Evolutionary conservation across 805 yeast species (phyloP).

Genomic region (Lipomyces spencermartinsiae): DNA sequence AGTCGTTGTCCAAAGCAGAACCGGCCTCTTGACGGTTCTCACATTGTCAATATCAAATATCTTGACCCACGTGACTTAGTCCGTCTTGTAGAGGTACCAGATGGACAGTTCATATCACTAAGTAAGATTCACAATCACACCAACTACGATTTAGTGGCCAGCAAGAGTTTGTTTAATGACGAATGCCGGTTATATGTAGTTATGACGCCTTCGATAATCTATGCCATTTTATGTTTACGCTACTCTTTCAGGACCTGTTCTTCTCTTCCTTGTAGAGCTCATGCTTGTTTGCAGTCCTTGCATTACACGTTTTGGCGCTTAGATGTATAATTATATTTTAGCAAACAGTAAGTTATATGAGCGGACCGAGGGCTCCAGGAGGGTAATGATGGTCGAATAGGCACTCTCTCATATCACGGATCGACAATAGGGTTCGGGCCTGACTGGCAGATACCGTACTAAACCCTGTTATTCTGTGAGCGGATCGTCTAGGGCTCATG

Average conservation of each 20-base stretch:
- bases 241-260: neutral
- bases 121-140: neutral
- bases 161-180: neutral
- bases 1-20: neutral
- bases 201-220: neutral
- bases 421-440: no score
- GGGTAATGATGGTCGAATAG: neutral
- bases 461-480: neutral
- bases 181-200: neutral
- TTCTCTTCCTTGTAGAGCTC: neutral
- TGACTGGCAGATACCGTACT: no score
- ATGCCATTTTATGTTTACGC: neutral
- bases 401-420: no score
- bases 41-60: neutral
- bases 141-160: neutral
- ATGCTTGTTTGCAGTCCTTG: neutral
- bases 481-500: no score
- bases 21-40: neutral
- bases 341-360: neutral
- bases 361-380: neutral
- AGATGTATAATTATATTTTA: neutral
- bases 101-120: neutral
- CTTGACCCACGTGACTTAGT: neutral
- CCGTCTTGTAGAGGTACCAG: neutral
- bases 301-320: neutral